Evolutionary conservation across 2,329 filamentous ascomycete species (phyloP), one percentile per base, ranked within the genome.

Genomic region (Nothophoma quercina): DNA sequence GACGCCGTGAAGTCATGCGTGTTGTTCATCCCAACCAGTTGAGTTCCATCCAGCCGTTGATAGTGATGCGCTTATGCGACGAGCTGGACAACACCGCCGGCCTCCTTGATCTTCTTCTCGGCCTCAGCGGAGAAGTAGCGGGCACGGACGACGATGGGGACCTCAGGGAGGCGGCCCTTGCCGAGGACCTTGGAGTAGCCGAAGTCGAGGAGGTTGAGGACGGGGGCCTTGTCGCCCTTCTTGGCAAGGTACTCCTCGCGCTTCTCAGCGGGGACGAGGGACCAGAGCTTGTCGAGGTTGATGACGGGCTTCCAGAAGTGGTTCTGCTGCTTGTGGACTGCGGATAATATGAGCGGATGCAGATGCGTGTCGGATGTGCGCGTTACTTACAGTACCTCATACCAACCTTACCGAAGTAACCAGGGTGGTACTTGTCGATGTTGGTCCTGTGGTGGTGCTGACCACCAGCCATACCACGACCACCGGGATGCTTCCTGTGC

Each of bases 211-310:
- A 99, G 91, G 84, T 99, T 93, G 84, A 99, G 88, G 76, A 99
- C 95, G 77, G 95, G 95, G 63, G 93, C 92, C 78, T 90, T 96
- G 80, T 96, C 91, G 78, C 87, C 88, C 82, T 91, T 91, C 79
- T 89, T 87, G 74, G 81, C 79, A 74, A 97, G 79, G 86, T 98
- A 98, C 80, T 91, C 88, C 41, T 96, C 92, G 75, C 96, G 93
- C 79, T 91, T 88, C 83, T 99, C 95, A 68, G 82, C 80, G 76
- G 96, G 95, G 77, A 99, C 87, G 75, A 99, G 91, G 58, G 93
- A 89, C 91, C 92, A 96, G 69, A 99, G 89, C 93, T 98, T 99
- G 83, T 98, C 95, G 72, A 99, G 84, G 86, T 99, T 99, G 88
- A 99, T 89, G 72, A 91, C 86, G 67, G 95, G 95, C 85, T 96